These are phyloP conservation scores for Termitomyces sp. DNA, from an alignment of 768 basidiomycete species.

Conservation along the genomic window DNA sequence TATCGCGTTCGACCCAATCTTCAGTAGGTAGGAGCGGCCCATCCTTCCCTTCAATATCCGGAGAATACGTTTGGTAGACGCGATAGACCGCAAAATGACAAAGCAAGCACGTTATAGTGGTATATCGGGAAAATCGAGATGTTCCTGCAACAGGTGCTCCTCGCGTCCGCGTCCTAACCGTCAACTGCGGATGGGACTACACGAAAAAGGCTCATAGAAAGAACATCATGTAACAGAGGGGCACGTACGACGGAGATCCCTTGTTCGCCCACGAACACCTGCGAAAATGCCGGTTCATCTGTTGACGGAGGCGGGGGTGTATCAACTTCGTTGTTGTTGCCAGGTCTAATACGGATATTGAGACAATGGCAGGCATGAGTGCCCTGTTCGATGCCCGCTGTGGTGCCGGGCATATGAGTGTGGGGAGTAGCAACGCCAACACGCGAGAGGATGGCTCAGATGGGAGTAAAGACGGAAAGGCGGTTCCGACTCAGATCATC, in stretches of 20 bases:
- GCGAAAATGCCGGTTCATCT: constrained; percentile 43
- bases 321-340: constrained; percentile 30
- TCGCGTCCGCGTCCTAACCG: constrained; percentile 58
- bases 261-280: constrained; percentile 63
- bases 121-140: constrained; percentile 55
- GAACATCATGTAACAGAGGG: constrained; percentile 3
- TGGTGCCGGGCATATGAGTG: constrained; percentile 31
- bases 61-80: constrained; percentile 56
- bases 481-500: constrained; percentile 41
- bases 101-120: constrained; percentile 65
- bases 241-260: constrained; percentile 64
- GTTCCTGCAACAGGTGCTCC: constrained; percentile 41
- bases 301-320: constrained; percentile 34
- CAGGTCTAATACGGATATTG: constrained; percentile 58
- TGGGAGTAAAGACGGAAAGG: constrained; percentile 21
- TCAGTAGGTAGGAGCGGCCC: constrained; percentile 68
- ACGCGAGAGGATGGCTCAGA: constrained; percentile 14
- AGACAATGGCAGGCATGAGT: constrained; percentile 67
- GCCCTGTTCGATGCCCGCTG: constrained; percentile 19
- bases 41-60: constrained; percentile 58
- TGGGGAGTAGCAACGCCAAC: constrained; percentile 6
- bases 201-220: constrained; percentile 14
- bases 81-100: constrained; percentile 70
- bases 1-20: constrained; percentile 75
- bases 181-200: constrained; percentile 69